Evolutionary conservation across 148 eudicot genomes (phyloP).

Genomic region (Beta vulgaris): DNA sequence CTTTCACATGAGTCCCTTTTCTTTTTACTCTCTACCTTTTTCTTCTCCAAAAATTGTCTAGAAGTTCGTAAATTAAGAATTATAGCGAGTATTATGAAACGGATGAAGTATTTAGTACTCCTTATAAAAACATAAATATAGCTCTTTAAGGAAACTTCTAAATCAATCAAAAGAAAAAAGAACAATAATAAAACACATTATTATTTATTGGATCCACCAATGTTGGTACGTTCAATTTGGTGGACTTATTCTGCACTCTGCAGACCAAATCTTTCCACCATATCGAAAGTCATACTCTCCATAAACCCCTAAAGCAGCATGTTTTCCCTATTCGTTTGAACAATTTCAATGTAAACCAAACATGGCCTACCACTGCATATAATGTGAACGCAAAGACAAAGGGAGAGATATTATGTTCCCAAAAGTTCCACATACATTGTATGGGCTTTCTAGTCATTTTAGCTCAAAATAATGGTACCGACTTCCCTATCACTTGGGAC

Average conservation of each 20-base stretch:
- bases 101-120: too few relatives aligned
- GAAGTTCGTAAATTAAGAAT: too few relatives aligned
- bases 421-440: background rate
- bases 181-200: too few relatives aligned
- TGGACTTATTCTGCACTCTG: slow-evolving; percentile 4
- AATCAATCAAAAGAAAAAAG: background rate
- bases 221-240: background rate
- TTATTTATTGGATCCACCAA: background rate
- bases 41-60: too few relatives aligned
- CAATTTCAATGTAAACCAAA: slow-evolving; percentile 3
- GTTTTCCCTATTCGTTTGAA: background rate
- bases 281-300: background rate
- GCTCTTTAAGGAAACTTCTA: background rate
- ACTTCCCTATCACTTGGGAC: slow-evolving; percentile 1
- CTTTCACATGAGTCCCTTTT: too few relatives aligned
- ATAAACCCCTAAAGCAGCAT: background rate
- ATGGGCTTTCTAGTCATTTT: background rate
- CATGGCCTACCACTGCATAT: slow-evolving; percentile 3
- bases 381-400: background rate
- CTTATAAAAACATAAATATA: too few relatives aligned
- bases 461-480: background rate
- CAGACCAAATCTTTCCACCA: slow-evolving; percentile 8
- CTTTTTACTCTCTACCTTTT: too few relatives aligned
- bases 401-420: slow-evolving; percentile 8
- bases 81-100: too few relatives aligned